Percentiles rank a stretch among this genome's conserved stretches.
Evolutionary conservation across 2,329 filamentous ascomycete species (phyloP).

Genomic region (Anisogramma anomala): DNA sequence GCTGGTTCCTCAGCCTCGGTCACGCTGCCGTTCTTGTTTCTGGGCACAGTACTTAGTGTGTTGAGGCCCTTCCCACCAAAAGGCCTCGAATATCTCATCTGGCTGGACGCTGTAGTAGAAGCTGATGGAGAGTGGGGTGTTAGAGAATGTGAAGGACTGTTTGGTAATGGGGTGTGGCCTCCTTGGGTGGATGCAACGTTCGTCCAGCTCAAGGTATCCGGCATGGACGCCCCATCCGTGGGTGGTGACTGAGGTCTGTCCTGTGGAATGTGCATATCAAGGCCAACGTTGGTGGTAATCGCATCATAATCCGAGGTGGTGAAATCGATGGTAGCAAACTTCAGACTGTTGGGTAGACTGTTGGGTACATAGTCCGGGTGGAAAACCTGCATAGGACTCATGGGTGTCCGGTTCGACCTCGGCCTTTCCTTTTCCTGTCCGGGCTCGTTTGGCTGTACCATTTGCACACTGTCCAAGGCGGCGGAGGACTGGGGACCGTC

Average conservation of each 20-base stretch:
- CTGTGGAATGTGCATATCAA: constrained; percentile 16
- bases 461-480: constrained; percentile 11
- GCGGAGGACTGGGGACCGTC: constrained; percentile 1
- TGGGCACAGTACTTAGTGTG: constrained; percentile 34
- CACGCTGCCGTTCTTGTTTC: constrained; percentile 23
- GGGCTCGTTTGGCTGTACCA: not conserved
- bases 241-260: not conserved
- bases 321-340: constrained; percentile 32
- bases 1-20: constrained; percentile 20
- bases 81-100: constrained; percentile 39
- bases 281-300: constrained; percentile 24
- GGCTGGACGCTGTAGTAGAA: constrained; percentile 40
- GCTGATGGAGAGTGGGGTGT: constrained; percentile 38
- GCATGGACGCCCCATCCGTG: constrained; percentile 29
- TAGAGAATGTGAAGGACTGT: constrained; percentile 39
- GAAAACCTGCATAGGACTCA: constrained; percentile 40
- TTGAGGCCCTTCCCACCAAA: constrained; percentile 45
- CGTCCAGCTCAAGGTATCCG: constrained; percentile 45
- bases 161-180: constrained; percentile 27
- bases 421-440: constrained; percentile 44
- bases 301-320: constrained; percentile 22
- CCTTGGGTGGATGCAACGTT: constrained; percentile 30
- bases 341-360: constrained; percentile 24
- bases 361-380: constrained; percentile 28
- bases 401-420: constrained; percentile 34